Base-by-base conservation (phyloP, 768 basidiomycete species). In the Epithele typhae region DNA sequence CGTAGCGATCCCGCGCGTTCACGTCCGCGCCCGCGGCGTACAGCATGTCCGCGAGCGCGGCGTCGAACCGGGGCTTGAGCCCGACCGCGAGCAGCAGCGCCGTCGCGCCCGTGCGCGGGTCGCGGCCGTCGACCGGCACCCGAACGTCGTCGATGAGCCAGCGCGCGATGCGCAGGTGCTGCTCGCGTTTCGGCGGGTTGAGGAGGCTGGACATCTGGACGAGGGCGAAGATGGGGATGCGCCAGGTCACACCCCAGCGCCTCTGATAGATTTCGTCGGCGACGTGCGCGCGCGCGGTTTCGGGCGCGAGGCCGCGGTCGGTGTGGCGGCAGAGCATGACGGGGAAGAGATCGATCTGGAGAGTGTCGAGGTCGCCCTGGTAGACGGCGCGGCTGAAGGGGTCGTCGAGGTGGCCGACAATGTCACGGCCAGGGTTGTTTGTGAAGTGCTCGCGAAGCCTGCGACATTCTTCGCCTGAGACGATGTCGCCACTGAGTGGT, bases 21-120 rank as follows among this genome's bases (percentile, higher is more conserved):
- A 75, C 63, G 40, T 72, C 68, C 15, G 60, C 72, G 2, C 70
- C 73, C 0, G 68, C 72, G 44, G 69, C 66, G 49, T 64, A 66
- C 9, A 76, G 52, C 19, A 75, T 59, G 48, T 72, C 62, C 2
- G 70, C 72, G 47, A 68, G 69, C 46, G 72, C 70, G 15, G 67
- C 55, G 46, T 73, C 73, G 40, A 69, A 60, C 4, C 59, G 51
- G 1, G 72, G 71, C 49, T 72, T 69, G 11, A 69, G 72, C 4
- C 69, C 69, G 37, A 74, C 64, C 6, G 63, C 58, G 54, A 72
- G 70, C 8, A 67, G 62, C 6, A 76, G 45, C 7, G 72, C 68
- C 2, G 66, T 64, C 6, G 72, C 65, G 1, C 72, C 73, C 0
- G 73, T 72, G n/a, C n/a, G n/a, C 12, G 71, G 45, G 52, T 73